Base-by-base conservation (phyloP, 2,329 filamentous ascomycete genomes). In the Aurifilum marmelostoma region DNA sequence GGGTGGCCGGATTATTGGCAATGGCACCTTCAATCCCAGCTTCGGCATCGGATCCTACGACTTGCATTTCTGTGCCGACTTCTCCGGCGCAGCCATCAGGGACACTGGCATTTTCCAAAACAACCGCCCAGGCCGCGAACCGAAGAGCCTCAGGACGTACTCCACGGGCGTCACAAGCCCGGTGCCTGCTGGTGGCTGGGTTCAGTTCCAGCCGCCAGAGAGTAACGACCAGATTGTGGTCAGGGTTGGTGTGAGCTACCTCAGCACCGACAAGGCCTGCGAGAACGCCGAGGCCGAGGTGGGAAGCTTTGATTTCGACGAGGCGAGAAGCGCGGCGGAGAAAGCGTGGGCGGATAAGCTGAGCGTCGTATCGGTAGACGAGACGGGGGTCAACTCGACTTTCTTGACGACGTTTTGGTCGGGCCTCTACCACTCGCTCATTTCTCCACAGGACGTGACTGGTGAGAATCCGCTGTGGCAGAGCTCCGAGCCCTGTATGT, bases 371-470 rank as follows among this genome's bases (percentile, higher is more conserved):
- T 79, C 81, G 12, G 56, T 72, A 21, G 69, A 72, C 12, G 60
- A 65, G 7, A 61, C 67, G 8, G 71, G 69, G 16, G 69, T 72
- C 27, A 67, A 68, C 21, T 54, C 54, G 29, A 65, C 63, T 3
- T 68, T 70, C 18, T 41, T 71, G 43, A 69, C 32, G 12, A 65
- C 66, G 1, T 71, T 71, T 43, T 70, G 69, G 69, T 91, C 89
- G 59, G 90, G 90, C 1, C 79, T 88, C 2, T 93, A 93, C 73
- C 83, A 91, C 27, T 83, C 87, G 3, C 84, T 92, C 83, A 87
- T 93, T 64, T 90, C 88, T 58, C 91, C 91, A 9, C 90, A 93
- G 75, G 91, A 93, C 74, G 92, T 92, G 75, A 93, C 91, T 0
- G 88, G 88, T 0, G 90, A 92, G 75, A 92, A 92, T 61, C 88